Percentiles rank a stretch among this genome's conserved stretches.
Conservation (phyloP, 352 stramenopile species). For the Elongisporangium undulatum region DNA sequence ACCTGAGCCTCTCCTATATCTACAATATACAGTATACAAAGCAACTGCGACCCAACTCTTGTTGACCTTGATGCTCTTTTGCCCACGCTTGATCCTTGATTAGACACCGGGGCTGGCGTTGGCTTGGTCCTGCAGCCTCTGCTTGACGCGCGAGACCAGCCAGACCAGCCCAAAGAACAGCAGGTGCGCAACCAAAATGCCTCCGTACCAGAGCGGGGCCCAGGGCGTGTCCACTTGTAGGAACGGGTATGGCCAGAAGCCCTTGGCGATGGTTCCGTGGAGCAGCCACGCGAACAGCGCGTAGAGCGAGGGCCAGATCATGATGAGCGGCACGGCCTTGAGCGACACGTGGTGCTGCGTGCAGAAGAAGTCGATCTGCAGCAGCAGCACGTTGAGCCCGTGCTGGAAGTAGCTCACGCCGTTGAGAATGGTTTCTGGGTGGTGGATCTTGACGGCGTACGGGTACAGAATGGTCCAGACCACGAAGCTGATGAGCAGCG, state of each 20-base stretch:
- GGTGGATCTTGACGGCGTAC: slow-evolving; percentile 39
- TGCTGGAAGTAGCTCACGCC: slow-evolving; percentile 80
- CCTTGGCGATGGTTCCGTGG: slow-evolving; percentile 53
- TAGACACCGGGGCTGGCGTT: not conserved
- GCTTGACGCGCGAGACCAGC: slow-evolving; percentile 43
- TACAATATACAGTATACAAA: not conserved
- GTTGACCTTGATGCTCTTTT: not conserved
- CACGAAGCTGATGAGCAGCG: slow-evolving; percentile 62
- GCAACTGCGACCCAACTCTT: not conserved
- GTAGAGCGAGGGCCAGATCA: slow-evolving; percentile 63
- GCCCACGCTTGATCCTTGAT: not conserved
- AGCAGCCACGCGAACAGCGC: slow-evolving; percentile 74
- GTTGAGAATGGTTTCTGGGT: slow-evolving; percentile 60
- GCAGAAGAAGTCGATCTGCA: slow-evolving; percentile 62
- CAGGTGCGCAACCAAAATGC: slow-evolving; percentile 48
- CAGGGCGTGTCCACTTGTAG: slow-evolving; percentile 64
- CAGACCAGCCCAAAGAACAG: slow-evolving; percentile 31
- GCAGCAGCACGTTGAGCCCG: slow-evolving; percentile 58
- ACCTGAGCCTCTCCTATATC: slow-evolving; percentile 66
- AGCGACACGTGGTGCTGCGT: slow-evolving; percentile 47
- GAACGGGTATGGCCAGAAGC: slow-evolving; percentile 84
- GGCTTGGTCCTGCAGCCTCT: not conserved
- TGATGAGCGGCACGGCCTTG: slow-evolving; percentile 50
- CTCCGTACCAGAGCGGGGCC: slow-evolving; percentile 68
- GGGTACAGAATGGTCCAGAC: slow-evolving; percentile 78